A percentile compares a stretch with the other conserved stretches of the same genome.
Conservation (phyloP, 1,284 basidiomycete genomes). For the Exsudoporus floridanus region DNA sequence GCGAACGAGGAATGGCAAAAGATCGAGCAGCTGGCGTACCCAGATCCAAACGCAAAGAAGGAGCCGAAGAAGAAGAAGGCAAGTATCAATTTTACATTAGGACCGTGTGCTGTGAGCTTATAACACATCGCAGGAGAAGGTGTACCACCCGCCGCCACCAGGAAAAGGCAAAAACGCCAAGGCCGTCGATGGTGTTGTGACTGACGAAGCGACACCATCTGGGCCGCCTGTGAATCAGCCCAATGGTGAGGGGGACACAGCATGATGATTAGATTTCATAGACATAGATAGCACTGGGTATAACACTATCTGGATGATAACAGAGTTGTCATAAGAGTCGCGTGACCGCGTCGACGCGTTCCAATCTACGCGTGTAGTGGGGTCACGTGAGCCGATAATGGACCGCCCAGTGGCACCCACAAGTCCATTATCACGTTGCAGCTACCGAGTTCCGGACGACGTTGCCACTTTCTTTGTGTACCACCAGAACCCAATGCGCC, state of each 20-base stretch:
- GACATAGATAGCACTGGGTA: background rate
- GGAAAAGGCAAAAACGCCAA: slow-evolving; percentile 65
- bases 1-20: slow-evolving; percentile 80
- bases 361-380: background rate
- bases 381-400: too few relatives aligned
- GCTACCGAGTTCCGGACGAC: background rate
- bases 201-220: background rate
- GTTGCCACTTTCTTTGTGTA: background rate
- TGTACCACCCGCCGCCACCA: slow-evolving; percentile 76
- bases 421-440: background rate
- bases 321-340: background rate
- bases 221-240: background rate
- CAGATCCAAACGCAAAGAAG: slow-evolving; percentile 65
- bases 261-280: background rate
- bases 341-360: slow-evolving; percentile 8
- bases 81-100: slow-evolving; percentile 14
- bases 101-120: background rate
- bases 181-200: slow-evolving; percentile 4
- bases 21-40: slow-evolving; percentile 82
- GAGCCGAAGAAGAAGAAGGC: slow-evolving; percentile 66
- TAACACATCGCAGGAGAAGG: slow-evolving; percentile 54
- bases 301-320: background rate
- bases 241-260: slow-evolving; percentile 17
- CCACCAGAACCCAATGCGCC: slow-evolving; percentile 3
- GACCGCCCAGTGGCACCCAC: too few relatives aligned